Conservation (phyloP, 441 rosid species). For the Eutrema salsugineum region DNA sequence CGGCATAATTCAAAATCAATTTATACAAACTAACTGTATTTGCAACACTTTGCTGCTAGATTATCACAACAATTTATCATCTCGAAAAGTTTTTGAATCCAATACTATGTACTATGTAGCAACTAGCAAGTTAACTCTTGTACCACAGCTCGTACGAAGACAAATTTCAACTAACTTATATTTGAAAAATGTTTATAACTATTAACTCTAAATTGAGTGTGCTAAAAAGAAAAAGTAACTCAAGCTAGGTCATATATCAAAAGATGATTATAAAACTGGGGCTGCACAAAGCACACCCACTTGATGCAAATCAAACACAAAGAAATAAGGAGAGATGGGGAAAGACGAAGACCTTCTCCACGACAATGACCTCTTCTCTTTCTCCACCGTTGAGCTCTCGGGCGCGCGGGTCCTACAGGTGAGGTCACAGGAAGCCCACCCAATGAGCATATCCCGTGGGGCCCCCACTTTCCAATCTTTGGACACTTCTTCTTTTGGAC, state of each 20-base stretch:
- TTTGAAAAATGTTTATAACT: no score
- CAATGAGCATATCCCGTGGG: not conserved
- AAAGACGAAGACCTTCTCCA: conserved; percentile 9
- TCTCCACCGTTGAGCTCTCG: conserved; percentile 31
- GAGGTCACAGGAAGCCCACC: conserved; percentile 13
- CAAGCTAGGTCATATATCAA: no score
- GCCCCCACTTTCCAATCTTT: not conserved
- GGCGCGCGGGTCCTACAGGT: not conserved
- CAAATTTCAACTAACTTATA: not conserved
- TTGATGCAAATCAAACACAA: conserved; percentile 23
- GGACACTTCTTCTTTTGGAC: conserved; percentile 13
- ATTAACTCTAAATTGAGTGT: no score
- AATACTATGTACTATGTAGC: not conserved
- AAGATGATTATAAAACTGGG: not conserved
- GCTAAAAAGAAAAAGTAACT: no score
- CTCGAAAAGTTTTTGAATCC: not conserved
- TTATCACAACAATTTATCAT: not conserved
- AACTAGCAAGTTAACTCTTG: not conserved
- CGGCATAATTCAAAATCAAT: not conserved
- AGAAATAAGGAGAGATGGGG: not conserved
- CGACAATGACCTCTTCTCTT: conserved; percentile 13
- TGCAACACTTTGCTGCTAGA: not conserved
- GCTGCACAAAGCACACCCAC: conserved; percentile 6
- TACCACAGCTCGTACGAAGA: not conserved
- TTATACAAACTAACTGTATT: not conserved